These are phyloP conservation scores for Ogataea nakhonphanomensis DNA, from an alignment of 805 yeast genomes.

Conservation along the genomic window DNA sequence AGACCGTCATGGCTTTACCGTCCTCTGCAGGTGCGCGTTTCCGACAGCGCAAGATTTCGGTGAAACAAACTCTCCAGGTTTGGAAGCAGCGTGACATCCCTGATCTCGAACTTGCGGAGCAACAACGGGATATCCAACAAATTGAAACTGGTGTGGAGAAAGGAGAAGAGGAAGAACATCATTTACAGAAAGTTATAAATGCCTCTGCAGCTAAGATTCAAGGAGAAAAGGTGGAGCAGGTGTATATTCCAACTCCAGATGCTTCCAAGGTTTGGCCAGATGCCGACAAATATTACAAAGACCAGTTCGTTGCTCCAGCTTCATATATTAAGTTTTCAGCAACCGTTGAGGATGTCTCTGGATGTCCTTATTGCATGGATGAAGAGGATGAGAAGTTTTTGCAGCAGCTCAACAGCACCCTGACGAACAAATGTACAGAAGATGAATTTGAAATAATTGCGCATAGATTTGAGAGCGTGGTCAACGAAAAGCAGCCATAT, in stretches of 20 bases:
- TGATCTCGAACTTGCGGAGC: conserved; percentile 69
- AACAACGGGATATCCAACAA: conserved; percentile 82
- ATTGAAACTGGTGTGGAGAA: conserved; percentile 98
- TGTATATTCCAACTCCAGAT: conserved; percentile 95
- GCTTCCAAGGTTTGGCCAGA: conserved; percentile 83
- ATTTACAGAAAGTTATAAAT: conserved; percentile 85
- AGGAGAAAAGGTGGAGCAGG: conserved; percentile 48
- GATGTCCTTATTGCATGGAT: conserved; percentile 85
- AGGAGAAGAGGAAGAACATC: conserved; percentile 95
- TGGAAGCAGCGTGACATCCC: conserved; percentile 78
- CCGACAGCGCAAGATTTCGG: conserved; percentile 92
- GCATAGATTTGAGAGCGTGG: conserved; percentile 67
- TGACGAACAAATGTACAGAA: conserved; percentile 54
- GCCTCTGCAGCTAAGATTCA: conserved; percentile 69
- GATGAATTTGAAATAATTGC: conserved; percentile 82
- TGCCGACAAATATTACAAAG: conserved; percentile 66
- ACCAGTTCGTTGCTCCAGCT: conserved; percentile 66
- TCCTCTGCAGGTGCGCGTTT: conserved; percentile 63
- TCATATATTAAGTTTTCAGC: conserved; percentile 86
- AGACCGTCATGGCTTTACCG: conserved; percentile 16
- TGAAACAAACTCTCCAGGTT: conserved; percentile 80
- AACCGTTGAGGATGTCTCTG: conserved; percentile 92
- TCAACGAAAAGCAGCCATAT: conserved; percentile 84
- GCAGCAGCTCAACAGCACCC: conserved; percentile 36
- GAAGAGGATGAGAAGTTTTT: conserved; percentile 78